A percentile compares a stretch with the other conserved stretches of the same genome.
Conservation (phyloP, 129 eudicot species). For the Centella asiatica region DNA sequence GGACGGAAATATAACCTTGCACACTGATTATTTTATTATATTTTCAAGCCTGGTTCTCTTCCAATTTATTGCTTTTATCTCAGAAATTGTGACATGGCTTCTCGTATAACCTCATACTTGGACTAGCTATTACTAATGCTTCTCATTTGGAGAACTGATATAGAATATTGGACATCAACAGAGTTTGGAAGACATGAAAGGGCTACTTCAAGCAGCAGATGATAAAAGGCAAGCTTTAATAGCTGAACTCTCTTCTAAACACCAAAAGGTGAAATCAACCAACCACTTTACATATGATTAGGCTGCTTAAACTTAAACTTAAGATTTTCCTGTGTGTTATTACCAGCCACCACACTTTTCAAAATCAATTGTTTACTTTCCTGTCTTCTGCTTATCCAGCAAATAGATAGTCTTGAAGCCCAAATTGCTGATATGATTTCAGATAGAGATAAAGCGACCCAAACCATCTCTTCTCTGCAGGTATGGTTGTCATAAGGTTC, state of each 20-base stretch:
- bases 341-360: background rate
- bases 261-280: slow-evolving; percentile 58
- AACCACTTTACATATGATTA: background rate
- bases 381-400: slow-evolving; percentile 35
- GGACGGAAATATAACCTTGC: too few relatives aligned
- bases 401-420: slow-evolving; percentile 73
- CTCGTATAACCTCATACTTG: too few relatives aligned
- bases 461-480: slow-evolving; percentile 85
- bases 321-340: background rate
- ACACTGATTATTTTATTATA: too few relatives aligned
- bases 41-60: too few relatives aligned
- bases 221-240: slow-evolving; percentile 76
- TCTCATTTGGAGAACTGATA: background rate
- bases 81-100: too few relatives aligned
- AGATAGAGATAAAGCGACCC: slow-evolving; percentile 79
- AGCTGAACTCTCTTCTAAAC: slow-evolving; percentile 73
- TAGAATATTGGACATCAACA: slow-evolving; percentile 19
- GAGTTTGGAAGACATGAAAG: slow-evolving; percentile 79
- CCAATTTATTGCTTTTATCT: too few relatives aligned
- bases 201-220: slow-evolving; percentile 67
- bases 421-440: slow-evolving; percentile 78
- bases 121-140: too few relatives aligned
- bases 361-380: background rate
- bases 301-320: background rate
- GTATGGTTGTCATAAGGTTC: slow-evolving; percentile 32